Evolutionary conservation across 2,329 filamentous ascomycete genomes (phyloP).

Genomic region (Akanthomyces lecanii): DNA sequence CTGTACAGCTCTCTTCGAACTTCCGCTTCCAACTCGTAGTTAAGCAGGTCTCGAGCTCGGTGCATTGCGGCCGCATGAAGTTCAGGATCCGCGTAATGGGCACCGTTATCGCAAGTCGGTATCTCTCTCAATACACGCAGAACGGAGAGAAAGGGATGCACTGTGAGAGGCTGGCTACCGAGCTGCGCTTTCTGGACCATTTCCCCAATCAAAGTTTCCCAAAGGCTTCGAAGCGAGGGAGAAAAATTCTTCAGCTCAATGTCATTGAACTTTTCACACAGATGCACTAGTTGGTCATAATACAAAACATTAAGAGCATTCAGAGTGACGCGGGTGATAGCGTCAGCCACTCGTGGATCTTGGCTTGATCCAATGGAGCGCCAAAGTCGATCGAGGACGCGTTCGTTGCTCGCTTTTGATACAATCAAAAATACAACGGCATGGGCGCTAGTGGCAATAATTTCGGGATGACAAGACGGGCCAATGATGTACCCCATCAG

Average conservation of each 20-base stretch:
- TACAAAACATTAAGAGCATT: conserved; percentile 47
- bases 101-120: conserved; percentile 50
- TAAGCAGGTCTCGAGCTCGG: conserved; percentile 58
- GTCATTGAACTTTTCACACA: conserved; percentile 64
- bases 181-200: conserved; percentile 42
- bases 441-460: conserved; percentile 76
- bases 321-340: conserved; percentile 63
- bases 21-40: conserved; percentile 47
- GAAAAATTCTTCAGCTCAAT: conserved; percentile 45
- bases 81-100: conserved; percentile 54
- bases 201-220: conserved; percentile 51
- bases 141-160: conserved; percentile 47
- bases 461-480: conserved; percentile 85
- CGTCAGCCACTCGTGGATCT: conserved; percentile 79
- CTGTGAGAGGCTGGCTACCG: conserved; percentile 31
- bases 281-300: conserved; percentile 51
- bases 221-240: conserved; percentile 56
- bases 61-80: conserved; percentile 60
- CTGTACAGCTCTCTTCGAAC: conserved; percentile 60
- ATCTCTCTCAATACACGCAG: conserved; percentile 70
- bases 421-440: conserved; percentile 84
- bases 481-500: conserved; percentile 85
- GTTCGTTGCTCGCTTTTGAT: conserved; percentile 65
- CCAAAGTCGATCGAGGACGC: conserved; percentile 80
- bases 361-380: conserved; percentile 74